Percentiles rank a stretch among this genome's conserved stretches.
Evolutionary conservation across 2,329 filamentous ascomycete species (phyloP).

Genomic region (Rhexocercosporidium sp.): DNA sequence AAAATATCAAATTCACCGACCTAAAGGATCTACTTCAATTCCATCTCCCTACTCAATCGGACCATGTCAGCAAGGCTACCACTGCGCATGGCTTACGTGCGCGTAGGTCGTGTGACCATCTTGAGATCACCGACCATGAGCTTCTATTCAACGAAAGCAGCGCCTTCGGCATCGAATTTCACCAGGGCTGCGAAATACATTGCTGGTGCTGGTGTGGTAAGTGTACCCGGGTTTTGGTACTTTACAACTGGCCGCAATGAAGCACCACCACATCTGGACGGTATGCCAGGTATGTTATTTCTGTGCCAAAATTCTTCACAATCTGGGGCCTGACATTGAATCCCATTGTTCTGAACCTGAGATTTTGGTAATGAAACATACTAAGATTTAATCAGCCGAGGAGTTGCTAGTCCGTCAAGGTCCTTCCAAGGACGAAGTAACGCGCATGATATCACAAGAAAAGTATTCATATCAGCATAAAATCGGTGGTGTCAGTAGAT

Average conservation of each 20-base stretch:
- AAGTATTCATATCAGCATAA: constrained; percentile 12
- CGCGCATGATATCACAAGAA: constrained; percentile 23
- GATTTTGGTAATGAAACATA: too few relatives aligned
- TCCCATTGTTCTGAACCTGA: too few relatives aligned
- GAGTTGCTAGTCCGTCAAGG: neutral
- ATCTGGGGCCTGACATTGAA: too few relatives aligned
- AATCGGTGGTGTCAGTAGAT: constrained; percentile 6
- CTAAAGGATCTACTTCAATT: neutral
- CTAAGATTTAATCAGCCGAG: neutral
- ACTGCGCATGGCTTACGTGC: neutral
- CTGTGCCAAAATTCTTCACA: too few relatives aligned
- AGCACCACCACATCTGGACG: neutral
- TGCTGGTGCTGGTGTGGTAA: neutral
- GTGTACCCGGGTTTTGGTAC: neutral
- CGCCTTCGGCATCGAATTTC: neutral
- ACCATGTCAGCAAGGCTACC: neutral
- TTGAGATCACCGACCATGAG: too few relatives aligned
- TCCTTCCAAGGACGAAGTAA: constrained; percentile 7
- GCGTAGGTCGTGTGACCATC: neutral
- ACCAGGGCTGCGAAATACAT: neutral
- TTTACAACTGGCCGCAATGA: neutral
- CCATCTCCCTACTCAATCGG: neutral
- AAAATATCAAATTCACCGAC: too few relatives aligned
- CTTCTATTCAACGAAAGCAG: neutral
- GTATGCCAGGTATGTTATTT: neutral